Percentiles rank a stretch among this genome's conserved stretches.
Conservation (phyloP, 768 basidiomycete genomes). For the Neoboletus brunneissimus region DNA sequence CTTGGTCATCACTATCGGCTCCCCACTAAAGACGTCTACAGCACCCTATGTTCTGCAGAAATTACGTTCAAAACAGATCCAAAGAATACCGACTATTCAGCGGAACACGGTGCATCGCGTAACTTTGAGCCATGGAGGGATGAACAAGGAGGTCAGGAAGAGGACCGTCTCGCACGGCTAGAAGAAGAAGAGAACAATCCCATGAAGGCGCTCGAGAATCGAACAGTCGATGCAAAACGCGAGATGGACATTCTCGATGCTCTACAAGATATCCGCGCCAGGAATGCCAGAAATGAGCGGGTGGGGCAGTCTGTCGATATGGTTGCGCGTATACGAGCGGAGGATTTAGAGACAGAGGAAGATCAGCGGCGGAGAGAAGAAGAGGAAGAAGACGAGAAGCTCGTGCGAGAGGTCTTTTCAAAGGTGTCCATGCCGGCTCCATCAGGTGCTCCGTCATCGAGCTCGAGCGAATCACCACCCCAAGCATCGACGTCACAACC, state of each 20-base stretch:
- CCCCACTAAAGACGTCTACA: slow-evolving; percentile 33
- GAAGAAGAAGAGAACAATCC: slow-evolving; percentile 96
- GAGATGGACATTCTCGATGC: slow-evolving; percentile 99
- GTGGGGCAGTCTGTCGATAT: slow-evolving; percentile 75
- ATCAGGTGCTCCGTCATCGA: slow-evolving; percentile 20
- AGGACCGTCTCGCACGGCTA: slow-evolving; percentile 78
- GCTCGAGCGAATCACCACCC: slow-evolving; percentile 20
- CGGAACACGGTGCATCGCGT: slow-evolving; percentile 94
- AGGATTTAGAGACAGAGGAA: slow-evolving; percentile 77
- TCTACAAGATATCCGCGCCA: slow-evolving; percentile 84
- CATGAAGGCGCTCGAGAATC: slow-evolving; percentile 95
- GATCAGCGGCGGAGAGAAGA: slow-evolving; percentile 64
- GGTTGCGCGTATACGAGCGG: slow-evolving; percentile 53
- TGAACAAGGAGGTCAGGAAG: slow-evolving; percentile 71
- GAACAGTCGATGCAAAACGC: slow-evolving; percentile 86
- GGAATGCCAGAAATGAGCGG: slow-evolving; percentile 86
- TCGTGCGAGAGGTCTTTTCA: slow-evolving; percentile 85
- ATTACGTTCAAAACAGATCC: slow-evolving; percentile 99
- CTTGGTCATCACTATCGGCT: neutral
- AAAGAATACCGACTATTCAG: slow-evolving; percentile 90
- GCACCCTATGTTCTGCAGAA: slow-evolving; percentile 94
- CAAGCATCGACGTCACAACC: slow-evolving; percentile 25
- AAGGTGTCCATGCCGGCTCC: slow-evolving; percentile 51
- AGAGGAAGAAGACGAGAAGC: slow-evolving; percentile 89
- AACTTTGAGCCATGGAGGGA: slow-evolving; percentile 99